Percentiles rank a stretch among this genome's conserved stretches.
Conservation (phyloP, 2,329 filamentous ascomycete genomes). For the Aspergillus pseudoglaucus region DNA sequence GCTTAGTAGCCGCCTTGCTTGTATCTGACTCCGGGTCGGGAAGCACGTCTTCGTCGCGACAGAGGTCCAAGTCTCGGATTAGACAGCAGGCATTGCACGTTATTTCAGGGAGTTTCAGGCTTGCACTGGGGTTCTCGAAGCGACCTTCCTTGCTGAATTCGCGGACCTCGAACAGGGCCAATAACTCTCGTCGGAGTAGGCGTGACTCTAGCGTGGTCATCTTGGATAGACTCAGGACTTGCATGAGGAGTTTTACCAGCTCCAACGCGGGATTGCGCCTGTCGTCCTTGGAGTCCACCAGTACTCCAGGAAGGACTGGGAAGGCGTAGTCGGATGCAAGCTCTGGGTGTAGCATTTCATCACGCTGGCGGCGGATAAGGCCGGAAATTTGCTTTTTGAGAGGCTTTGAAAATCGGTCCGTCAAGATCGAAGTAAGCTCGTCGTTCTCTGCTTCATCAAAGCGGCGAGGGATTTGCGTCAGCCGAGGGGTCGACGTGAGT, state of each 20-base stretch:
- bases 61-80: conserved; percentile 82
- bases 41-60: conserved; percentile 76
- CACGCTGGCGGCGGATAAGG: conserved; percentile 78
- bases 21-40: conserved; percentile 40
- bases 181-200: conserved; percentile 78
- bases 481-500: conserved; percentile 52
- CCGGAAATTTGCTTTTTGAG: conserved; percentile 80
- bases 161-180: conserved; percentile 84
- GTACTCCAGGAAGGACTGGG: conserved; percentile 59
- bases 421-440: conserved; percentile 59
- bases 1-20: conserved; percentile 33
- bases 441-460: conserved; percentile 56
- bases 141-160: conserved; percentile 86
- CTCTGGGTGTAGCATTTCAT: conserved; percentile 83
- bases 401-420: conserved; percentile 79
- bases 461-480: conserved; percentile 56
- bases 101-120: conserved; percentile 65
- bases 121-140: conserved; percentile 78
- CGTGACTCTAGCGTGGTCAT: conserved; percentile 84
- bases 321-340: conserved; percentile 82
- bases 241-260: conserved; percentile 87
- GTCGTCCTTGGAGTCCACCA: conserved; percentile 48
- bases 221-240: conserved; percentile 84
- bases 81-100: conserved; percentile 89
- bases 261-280: conserved; percentile 72